Conservation (phyloP, 345 rosid species). For the Eucalyptus melliodora region DNA sequence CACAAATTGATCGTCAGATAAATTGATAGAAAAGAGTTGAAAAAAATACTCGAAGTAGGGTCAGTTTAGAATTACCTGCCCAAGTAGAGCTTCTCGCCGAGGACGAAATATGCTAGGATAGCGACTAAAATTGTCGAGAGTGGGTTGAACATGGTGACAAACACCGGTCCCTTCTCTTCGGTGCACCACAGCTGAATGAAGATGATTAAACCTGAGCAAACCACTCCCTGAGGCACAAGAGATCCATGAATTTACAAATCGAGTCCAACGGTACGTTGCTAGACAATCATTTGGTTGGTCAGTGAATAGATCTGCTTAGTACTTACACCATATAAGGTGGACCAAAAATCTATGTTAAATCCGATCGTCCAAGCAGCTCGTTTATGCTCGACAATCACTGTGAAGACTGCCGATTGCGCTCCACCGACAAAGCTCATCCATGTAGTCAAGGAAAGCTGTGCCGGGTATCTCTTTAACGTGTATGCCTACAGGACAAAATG, state of each 20-base stretch:
- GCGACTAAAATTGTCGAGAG: slow-evolving; percentile 38
- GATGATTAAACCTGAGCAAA: slow-evolving; percentile 26
- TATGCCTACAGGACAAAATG: slow-evolving; percentile 15
- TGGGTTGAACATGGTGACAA: slow-evolving; percentile 56
- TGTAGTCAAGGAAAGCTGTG: slow-evolving; percentile 49
- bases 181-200: slow-evolving; percentile 52
- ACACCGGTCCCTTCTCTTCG: slow-evolving; percentile 41
- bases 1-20: not conserved
- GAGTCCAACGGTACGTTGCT: not conserved
- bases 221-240: slow-evolving; percentile 37
- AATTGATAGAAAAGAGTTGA: not conserved
- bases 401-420: slow-evolving; percentile 45
- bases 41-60: not conserved
- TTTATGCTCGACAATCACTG: slow-evolving; percentile 27
- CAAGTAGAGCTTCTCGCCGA: slow-evolving; percentile 46
- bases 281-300: not conserved
- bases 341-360: slow-evolving; percentile 42
- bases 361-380: slow-evolving; percentile 42
- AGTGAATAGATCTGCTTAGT: not conserved
- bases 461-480: slow-evolving; percentile 51
- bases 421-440: slow-evolving; percentile 59
- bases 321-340: slow-evolving; percentile 48
- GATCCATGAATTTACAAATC: not conserved
- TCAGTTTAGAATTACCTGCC: slow-evolving; percentile 31
- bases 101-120: slow-evolving; percentile 30